Conservation (phyloP, 176 grass and related monocot genomes). For the Hordeum vulgare region MorexV3_pseudomolecules_assembly NC_058521.1:589405644-589406143, state of each 20-base stretch:
- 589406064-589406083: no score
- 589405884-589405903: slow-evolving; percentile 11
- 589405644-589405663: background rate
- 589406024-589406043: no score
- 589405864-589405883: background rate
- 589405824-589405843: background rate
- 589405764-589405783: no score
- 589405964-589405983: background rate
- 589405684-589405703: background rate
- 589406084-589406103: no score
- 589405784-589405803: no score
- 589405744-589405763: no score
- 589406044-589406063: no score
- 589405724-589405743: no score
- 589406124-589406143: no score
- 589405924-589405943: background rate
- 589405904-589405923: background rate
- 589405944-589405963: background rate
- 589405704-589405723: no score
- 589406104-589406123: no score
- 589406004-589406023: background rate
- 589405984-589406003: background rate
- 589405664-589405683: no score
- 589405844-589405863: background rate
- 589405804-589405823: background rate